Base-by-base conservation (phyloP, 2,329 filamentous ascomycete species). In the Daldinia sp. region DNA sequence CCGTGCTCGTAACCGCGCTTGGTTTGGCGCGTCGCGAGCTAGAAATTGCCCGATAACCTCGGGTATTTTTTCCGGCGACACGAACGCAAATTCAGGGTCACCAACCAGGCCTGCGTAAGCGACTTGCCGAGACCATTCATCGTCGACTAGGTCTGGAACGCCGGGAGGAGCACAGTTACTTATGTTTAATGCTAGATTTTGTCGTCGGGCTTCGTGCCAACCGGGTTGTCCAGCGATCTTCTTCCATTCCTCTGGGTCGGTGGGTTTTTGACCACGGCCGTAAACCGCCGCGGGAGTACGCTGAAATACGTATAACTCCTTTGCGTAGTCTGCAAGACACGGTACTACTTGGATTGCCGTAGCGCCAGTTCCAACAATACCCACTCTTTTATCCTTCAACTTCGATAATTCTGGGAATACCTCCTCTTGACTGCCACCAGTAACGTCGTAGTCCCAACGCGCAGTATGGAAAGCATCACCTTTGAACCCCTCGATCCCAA, bases 271-370 rank as follows among this genome's bases (percentile, higher is more conserved):
- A 2, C 68, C 69, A 12, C 76, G 75, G 7, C 15, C 5, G 63
- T 68, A 75, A 6, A 74, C 72, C 4, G 72, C 68, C 56, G 72
- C 72, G 3, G 86, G 86, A 2, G 87, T 89, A 2, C 87, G 82
- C 73, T 89, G 86, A 73, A 89, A 82, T n/a, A 89, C 85, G 68
- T 83, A 86, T 2, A 88, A 73, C 42, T 87, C 78, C 54, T 85
- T 82, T 0, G 84, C 82, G 65, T 80, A 84, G 53, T 82, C 79
- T 1, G 82, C 84, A 0, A 88, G 73, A 18, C 79, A 73, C 0
- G 85, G 83, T 0, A 86, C 73, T 1, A 78, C 79, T 66, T 85
- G 83, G 2, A 87, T 78, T 0, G 81, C 82, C 0, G 84, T 86
- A 0, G 85, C 83, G 0, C 84, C 85, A 0, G 84, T 87, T 23